Percentiles rank a stretch among this genome's conserved stretches.
Evolutionary conservation across 2,329 filamentous ascomycete genomes (phyloP).

Genomic region (Cercospora sp.): DNA sequence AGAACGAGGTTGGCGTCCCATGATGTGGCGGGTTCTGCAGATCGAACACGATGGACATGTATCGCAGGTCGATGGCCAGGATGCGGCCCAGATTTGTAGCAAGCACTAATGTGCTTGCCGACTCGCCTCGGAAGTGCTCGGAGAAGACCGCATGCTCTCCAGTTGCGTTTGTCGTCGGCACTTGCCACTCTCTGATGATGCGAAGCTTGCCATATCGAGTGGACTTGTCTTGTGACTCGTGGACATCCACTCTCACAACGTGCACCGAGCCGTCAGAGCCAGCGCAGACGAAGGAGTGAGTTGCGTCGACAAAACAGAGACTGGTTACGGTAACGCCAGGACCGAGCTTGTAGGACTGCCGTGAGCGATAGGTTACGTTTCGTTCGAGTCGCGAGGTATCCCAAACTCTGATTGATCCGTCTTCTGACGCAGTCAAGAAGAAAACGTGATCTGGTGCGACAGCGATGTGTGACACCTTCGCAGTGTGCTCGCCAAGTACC

Average conservation of each 20-base stretch:
- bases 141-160: constrained; percentile 84
- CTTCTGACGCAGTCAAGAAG: constrained; percentile 90
- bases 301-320: constrained; percentile 88
- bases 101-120: constrained; percentile 77
- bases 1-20: constrained; percentile 88
- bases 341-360: constrained; percentile 79
- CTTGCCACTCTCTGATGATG: constrained; percentile 75
- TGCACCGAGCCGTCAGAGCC: constrained; percentile 88
- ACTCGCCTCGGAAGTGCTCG: constrained; percentile 84
- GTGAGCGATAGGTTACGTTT: constrained; percentile 77
- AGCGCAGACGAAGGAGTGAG: constrained; percentile 88
- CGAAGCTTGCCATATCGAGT: constrained; percentile 76
- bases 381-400: constrained; percentile 86
- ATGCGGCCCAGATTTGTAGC: constrained; percentile 85
- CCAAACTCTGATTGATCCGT: constrained; percentile 90
- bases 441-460: constrained; percentile 89
- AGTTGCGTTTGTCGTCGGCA: constrained; percentile 51
- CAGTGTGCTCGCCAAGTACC: constrained; percentile 84
- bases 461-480: constrained; percentile 76
- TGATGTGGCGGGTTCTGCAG: constrained; percentile 89
- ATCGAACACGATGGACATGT: constrained; percentile 78
- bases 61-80: constrained; percentile 80
- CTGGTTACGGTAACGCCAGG: constrained; percentile 72
- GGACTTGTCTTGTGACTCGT: constrained; percentile 54
- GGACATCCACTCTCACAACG: constrained; percentile 78